These are phyloP conservation scores for Hygrocybe punicea DNA, from an alignment of 768 basidiomycete genomes.

Conservation along the genomic window DNA sequence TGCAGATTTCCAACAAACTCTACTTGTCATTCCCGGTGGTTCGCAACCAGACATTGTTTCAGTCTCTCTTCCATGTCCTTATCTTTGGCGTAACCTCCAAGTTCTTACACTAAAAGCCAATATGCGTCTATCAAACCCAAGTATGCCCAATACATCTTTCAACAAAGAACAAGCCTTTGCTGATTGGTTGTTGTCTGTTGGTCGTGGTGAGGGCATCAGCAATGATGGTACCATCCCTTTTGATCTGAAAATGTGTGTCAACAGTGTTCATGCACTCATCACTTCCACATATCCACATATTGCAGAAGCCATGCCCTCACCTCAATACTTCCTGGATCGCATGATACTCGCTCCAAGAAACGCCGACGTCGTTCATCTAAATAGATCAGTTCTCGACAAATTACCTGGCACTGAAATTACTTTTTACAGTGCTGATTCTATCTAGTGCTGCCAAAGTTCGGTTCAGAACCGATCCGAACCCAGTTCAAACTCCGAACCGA, in stretches of 20 bases:
- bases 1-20: no score
- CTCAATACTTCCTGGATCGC: no score
- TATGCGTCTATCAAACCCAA: constrained; percentile 1
- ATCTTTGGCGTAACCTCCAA: constrained; percentile 32
- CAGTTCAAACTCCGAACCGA: no score
- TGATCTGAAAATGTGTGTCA: constrained; percentile 1
- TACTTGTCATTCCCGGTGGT: constrained; percentile 37
- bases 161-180: constrained; percentile 30
- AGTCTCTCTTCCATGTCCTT: constrained; percentile 32
- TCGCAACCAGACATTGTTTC: constrained; percentile 33
- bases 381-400: no score
- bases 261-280: constrained; percentile 2
- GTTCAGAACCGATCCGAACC: no score
- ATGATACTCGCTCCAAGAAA: no score
- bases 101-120: constrained; percentile 16
- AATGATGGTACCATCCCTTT: not conserved
- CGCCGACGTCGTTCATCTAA: no score
- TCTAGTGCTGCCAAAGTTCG: no score
- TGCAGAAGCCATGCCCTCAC: no score
- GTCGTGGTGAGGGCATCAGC: constrained; percentile 14
- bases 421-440: no score
- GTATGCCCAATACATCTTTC: constrained; percentile 27
- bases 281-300: not conserved
- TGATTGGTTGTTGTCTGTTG: constrained; percentile 31
- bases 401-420: no score